Conservation (phyloP, 306 rosid genomes). For the Acacia melanoxylon region DNA sequence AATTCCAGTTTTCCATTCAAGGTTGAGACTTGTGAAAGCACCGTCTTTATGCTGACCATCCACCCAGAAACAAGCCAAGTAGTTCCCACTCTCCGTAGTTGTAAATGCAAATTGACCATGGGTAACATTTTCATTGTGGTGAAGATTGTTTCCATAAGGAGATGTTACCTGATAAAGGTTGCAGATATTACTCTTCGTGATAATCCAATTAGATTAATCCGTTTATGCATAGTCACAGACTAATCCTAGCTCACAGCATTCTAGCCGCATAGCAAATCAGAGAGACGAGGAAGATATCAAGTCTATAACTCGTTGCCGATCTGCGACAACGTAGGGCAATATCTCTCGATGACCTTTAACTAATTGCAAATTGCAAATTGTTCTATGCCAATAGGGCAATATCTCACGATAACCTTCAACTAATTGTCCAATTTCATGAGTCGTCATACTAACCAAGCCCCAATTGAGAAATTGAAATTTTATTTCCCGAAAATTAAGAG, state of each 20-base stretch:
- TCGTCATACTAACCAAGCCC: background rate
- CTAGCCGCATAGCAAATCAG: background rate
- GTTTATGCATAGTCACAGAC: background rate
- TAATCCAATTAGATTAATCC: background rate
- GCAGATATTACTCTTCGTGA: background rate
- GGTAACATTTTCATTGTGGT: slow-evolving; percentile 56
- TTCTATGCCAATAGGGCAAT: background rate
- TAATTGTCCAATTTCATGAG: background rate
- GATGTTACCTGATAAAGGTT: slow-evolving; percentile 43
- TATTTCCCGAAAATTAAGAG: background rate
- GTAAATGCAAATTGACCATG: slow-evolving; percentile 69
- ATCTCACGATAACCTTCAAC: background rate
- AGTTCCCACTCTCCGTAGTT: slow-evolving; percentile 51
- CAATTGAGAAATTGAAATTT: background rate
- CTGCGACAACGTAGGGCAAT: background rate
- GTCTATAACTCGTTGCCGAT: background rate
- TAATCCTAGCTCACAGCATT: slow-evolving; percentile 9
- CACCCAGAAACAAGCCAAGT: slow-evolving; percentile 58
- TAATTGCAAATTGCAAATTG: background rate
- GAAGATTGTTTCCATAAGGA: slow-evolving; percentile 63
- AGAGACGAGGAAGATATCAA: background rate
- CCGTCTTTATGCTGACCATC: slow-evolving; percentile 33
- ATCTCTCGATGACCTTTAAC: background rate
- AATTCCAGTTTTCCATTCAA: slow-evolving; percentile 66
- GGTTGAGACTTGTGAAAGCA: slow-evolving; percentile 34